Conservation (phyloP, 805 yeast genomes). For the Lachancea fermentati region DNA sequence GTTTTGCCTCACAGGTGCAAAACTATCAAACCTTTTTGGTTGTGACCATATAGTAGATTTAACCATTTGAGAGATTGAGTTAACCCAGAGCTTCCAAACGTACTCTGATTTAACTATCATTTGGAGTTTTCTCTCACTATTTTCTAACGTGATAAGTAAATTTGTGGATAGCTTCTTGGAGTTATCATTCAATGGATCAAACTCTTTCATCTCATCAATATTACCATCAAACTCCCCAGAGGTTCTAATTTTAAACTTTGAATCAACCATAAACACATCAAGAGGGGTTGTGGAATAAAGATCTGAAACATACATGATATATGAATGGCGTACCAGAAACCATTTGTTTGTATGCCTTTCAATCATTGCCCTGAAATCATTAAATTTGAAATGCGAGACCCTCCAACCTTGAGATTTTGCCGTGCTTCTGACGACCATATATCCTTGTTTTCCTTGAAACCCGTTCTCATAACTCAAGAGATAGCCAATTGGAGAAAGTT, state of each 20-base stretch:
- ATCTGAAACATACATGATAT: conserved; percentile 78
- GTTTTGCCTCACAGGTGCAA: conserved; percentile 84
- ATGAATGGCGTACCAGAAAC: conserved; percentile 82
- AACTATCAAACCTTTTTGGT: conserved; percentile 73
- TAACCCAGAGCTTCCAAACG: conserved; percentile 68
- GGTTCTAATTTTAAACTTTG: conserved; percentile 53
- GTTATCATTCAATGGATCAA: conserved; percentile 22
- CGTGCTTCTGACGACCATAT: conserved; percentile 68
- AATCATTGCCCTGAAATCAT: conserved; percentile 81
- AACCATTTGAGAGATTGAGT: conserved; percentile 65
- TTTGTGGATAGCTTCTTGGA: conserved; percentile 46
- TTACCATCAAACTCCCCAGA: conserved; percentile 30
- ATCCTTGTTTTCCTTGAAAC: conserved; percentile 85
- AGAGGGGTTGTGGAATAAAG: conserved; percentile 81
- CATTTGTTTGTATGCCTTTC: conserved; percentile 88
- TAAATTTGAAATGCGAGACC: conserved; percentile 78
- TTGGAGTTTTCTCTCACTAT: conserved; percentile 72
- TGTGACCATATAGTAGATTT: conserved; percentile 66
- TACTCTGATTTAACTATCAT: conserved; percentile 61
- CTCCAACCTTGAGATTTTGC: conserved; percentile 94
- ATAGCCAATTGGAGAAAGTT: conserved; percentile 82
- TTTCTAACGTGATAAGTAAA: conserved; percentile 54
- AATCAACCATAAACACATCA: conserved; percentile 88
- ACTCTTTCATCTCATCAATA: conserved; percentile 5
- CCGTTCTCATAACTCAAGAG: conserved; percentile 76